phyloP scores from a whole-genome alignment of 2,329 filamentous ascomycete species.

The Paraphaeosphaeria minitans region DNA sequence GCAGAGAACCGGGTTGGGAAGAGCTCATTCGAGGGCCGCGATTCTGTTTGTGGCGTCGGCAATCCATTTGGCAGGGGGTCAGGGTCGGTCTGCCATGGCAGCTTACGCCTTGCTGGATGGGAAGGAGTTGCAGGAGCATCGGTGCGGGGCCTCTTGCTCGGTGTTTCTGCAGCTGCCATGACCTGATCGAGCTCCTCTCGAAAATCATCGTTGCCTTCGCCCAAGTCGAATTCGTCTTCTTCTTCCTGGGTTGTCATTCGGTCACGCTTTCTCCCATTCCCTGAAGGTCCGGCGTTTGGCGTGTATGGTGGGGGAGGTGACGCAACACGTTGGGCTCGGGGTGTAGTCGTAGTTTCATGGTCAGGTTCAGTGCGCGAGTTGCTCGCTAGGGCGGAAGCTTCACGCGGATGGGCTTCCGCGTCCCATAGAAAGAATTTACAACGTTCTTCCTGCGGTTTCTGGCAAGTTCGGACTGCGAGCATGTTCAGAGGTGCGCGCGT shows the following conservation, averaged over 20 bases:
- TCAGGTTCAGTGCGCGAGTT: conserved; percentile 56
- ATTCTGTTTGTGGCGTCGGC: conserved; percentile 36
- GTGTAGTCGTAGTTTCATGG: conserved; percentile 23
- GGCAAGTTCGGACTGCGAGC: conserved; percentile 60
- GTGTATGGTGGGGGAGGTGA: conserved; percentile 31
- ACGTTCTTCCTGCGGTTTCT: conserved; percentile 52
- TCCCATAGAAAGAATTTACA: conserved; percentile 66
- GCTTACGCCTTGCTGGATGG: conserved; percentile 31
- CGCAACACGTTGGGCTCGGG: conserved; percentile 16
- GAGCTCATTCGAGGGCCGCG: conserved; percentile 14
- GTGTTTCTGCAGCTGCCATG: conserved; percentile 42
- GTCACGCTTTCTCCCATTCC: conserved; percentile 36
- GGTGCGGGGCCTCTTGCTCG: conserved; percentile 48
- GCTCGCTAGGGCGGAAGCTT: conserved; percentile 53
- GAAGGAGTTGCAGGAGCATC: conserved; percentile 46
- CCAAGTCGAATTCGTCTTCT: conserved; percentile 43
- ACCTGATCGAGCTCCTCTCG: conserved; percentile 39
- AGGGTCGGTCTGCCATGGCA: conserved; percentile 47
- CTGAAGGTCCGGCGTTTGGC: conserved; percentile 14
- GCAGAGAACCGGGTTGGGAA: conserved; percentile 19
- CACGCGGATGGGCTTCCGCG: conserved; percentile 57
- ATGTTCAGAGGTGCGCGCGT: background rate
- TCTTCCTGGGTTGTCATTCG: conserved; percentile 30
- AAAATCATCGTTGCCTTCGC: conserved; percentile 36
- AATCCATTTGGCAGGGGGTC: conserved; percentile 21